Conservation (phyloP, 2,329 filamentous ascomycete genomes). For the Onygena corvina region DNA sequence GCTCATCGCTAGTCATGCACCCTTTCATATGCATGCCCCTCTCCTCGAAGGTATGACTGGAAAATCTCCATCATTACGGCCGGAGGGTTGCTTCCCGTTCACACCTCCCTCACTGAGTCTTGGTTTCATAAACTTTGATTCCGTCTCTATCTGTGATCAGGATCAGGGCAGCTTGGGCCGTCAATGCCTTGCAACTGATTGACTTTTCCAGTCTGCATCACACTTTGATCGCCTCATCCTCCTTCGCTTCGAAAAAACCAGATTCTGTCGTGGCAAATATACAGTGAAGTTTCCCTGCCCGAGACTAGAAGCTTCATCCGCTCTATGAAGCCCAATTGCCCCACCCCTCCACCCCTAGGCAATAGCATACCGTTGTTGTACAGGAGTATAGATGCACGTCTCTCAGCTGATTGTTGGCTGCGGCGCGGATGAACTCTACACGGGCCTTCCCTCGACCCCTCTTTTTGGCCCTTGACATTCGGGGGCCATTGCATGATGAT, state of each 20-base stretch:
- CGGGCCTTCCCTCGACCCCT: slow-evolving; percentile 5
- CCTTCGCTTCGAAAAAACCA: slow-evolving; percentile 6
- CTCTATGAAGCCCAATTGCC: not conserved
- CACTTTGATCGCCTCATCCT: slow-evolving; percentile 1
- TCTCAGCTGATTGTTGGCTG: slow-evolving; percentile 10
- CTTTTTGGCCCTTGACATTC: slow-evolving; percentile 1
- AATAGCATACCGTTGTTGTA: slow-evolving; percentile 11
- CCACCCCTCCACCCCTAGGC: not conserved
- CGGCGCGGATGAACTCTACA: not conserved
- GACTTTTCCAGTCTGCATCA: not conserved
- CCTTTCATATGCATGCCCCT: too few relatives aligned
- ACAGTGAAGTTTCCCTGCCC: slow-evolving; percentile 3
- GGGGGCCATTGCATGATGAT: not conserved
- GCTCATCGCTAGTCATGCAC: not conserved
- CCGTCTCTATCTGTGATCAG: not conserved
- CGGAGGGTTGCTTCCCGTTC: not conserved
- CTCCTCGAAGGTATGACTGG: not conserved
- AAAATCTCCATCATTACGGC: not conserved
- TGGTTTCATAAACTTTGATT: not conserved
- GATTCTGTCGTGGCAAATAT: slow-evolving; percentile 11
- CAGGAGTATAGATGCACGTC: slow-evolving; percentile 1
- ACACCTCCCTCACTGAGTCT: not conserved
- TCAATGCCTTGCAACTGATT: not conserved
- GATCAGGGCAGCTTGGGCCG: not conserved
- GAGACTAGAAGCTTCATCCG: not conserved